Evolutionary conservation across 73 alveolate genomes (phyloP).

Genomic region (Uronychia binucleata): DNA sequence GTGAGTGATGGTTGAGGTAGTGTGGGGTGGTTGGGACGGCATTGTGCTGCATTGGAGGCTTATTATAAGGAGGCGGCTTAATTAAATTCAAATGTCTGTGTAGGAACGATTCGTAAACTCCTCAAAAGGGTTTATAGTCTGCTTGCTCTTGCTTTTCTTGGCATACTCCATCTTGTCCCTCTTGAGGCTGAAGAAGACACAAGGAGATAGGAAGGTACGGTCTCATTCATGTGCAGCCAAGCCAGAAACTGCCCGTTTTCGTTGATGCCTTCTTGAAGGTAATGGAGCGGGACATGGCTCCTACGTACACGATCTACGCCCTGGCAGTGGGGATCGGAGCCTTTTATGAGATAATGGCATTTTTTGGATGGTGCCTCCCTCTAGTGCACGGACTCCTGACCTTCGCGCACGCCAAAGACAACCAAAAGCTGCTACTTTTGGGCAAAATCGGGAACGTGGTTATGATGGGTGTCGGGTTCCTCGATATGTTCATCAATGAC

Average conservation of each 20-base stretch:
- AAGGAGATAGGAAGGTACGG: not conserved
- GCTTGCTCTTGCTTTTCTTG: not conserved
- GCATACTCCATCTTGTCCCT: not conserved
- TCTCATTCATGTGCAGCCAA: not conserved
- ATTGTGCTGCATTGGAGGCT: no score
- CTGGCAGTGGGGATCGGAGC: not conserved
- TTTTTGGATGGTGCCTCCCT: not conserved
- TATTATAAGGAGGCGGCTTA: conserved; percentile 2
- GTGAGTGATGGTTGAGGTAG: no score
- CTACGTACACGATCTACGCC: not conserved
- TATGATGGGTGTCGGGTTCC: not conserved
- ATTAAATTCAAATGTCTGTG: not conserved
- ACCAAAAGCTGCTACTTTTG: not conserved
- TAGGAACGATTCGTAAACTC: not conserved
- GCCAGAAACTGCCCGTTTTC: not conserved
- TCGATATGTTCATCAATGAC: not conserved
- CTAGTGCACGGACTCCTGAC: not conserved
- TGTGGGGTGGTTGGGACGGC: no score
- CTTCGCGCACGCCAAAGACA: not conserved
- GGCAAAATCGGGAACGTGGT: not conserved
- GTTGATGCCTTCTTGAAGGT: not conserved
- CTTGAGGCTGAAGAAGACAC: not conserved
- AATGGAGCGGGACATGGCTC: not conserved
- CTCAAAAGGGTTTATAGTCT: not conserved
- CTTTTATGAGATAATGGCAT: not conserved